Base-by-base conservation (phyloP, 495 filamentous ascomycete species). In the Apiosordaria backusii region DNA sequence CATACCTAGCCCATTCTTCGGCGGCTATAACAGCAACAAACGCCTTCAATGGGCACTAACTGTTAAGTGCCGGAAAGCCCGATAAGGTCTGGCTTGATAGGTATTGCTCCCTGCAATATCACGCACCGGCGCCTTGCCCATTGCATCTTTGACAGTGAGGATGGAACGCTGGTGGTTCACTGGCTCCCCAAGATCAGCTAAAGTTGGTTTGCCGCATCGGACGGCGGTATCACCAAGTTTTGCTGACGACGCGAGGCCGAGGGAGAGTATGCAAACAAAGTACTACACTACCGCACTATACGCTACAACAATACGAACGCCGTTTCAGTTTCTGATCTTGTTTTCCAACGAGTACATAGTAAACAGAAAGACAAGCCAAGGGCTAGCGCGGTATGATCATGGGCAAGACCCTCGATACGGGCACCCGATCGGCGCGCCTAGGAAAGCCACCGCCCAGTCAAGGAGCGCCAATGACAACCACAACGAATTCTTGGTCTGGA, bases 221-320 rank as follows among this genome's bases (percentile, higher is more conserved):
- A 59, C 57, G 15, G 57, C 57, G 57, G 57, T 23, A 59, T 26
- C 7, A 27, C 57, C 26, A 59, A 27, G 18, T 25, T 25, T 59
- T 25, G 57, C 21, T 59, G 57, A 27, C 57, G 22, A 59, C 22
- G 57, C 24, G n/a, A n/a, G n/a, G n/a, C n/a, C n/a, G n/a, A n/a
- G n/a, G n/a, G n/a, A n/a, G n/a, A n/a, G n/a, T n/a, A n/a, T n/a
- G n/a, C n/a, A n/a, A n/a, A n/a, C n/a, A n/a, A n/a, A n/a, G n/a
- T n/a, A n/a, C n/a, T n/a, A n/a, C n/a, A n/a, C n/a, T n/a, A n/a
- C n/a, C n/a, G n/a, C n/a, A n/a, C n/a, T n/a, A n/a, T n/a, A n/a
- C n/a, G n/a, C n/a, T n/a, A 24, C n/a, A 23, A 24, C 9, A 24
- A 19, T 13, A 57, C 23, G 15, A 19, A 7, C 7, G 27, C 27